phyloP scores from a whole-genome alignment of 306 rosid species.

The Ziziphus jujuba region DNA sequence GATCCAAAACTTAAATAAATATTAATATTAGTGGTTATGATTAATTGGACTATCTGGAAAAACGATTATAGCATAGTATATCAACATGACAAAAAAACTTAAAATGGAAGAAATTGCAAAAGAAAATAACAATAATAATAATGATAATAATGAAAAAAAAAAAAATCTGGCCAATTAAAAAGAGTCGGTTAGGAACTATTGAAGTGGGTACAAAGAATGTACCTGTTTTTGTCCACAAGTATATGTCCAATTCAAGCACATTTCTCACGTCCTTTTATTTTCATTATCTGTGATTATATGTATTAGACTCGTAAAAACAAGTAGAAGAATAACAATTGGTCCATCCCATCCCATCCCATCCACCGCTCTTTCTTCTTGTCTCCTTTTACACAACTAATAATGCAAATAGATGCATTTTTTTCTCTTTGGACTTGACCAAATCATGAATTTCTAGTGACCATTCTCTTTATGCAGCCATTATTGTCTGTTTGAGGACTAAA shows the following conservation, averaged over 20 bases:
- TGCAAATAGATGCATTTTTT: constrained; percentile 31
- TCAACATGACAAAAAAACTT: neutral
- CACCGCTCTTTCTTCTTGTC: constrained; percentile 63
- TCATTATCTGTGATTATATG: constrained; percentile 37
- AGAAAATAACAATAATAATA: no score
- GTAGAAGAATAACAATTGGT: constrained; percentile 45
- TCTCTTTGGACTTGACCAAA: constrained; percentile 14
- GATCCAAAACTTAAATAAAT: no score
- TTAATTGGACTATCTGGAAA: no score
- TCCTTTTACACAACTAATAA: constrained; percentile 38
- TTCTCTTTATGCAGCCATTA: neutral
- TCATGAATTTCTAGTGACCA: neutral
- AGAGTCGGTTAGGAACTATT: constrained; percentile 5
- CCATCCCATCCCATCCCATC: constrained; percentile 31
- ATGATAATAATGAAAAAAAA: neutral
- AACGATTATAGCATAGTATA: no score
- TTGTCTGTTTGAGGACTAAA: neutral
- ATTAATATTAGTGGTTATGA: no score
- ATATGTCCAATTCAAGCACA: constrained; percentile 42
- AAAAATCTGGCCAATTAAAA: neutral
- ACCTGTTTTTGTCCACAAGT: constrained; percentile 46
- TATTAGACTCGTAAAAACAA: constrained; percentile 35
- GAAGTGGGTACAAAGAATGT: constrained; percentile 15
- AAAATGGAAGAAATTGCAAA: neutral
- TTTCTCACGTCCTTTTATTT: constrained; percentile 39